Base-by-base conservation (phyloP, 768 basidiomycete species). In the Russula virescens region DNA sequence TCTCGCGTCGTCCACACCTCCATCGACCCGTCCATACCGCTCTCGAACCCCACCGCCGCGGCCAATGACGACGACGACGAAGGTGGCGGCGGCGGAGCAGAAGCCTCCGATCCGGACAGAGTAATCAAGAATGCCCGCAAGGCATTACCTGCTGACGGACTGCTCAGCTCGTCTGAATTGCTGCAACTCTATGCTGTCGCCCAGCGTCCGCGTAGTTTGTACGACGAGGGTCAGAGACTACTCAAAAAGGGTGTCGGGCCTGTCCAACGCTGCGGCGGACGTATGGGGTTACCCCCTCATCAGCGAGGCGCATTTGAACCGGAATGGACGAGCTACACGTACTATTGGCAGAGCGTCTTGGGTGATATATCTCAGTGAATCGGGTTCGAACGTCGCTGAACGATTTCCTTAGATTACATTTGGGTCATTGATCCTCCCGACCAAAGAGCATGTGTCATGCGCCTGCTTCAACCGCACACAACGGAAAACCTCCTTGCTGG, bases 241-340 rank as follows among this genome's bases (percentile, higher is more conserved):
- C 60, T 51, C 9, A 56, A 48, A 31, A 49, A 1, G n/a, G 19
- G 19, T 21, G 28, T 26, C n/a, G 28, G 50, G 11, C n/a, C 51
- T 1, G 16, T 59, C 9, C 47, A 34, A 7, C 60, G 63, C 3
- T 91, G 82, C 68, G 86, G 85, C 2, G 71, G 74, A 50, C 76
- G 88, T 66, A 72, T 77, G 1, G 66, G 69, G 3, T 61, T 83
- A 5, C 68, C 74, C n/a, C 35, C 70, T 16, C 74, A 70, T 11
- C 75, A 80, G 60, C 75, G 74, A 21, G 92, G 92, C 4, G 77
- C 73, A 13, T 73, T 81, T 70, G 92, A 95, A 70, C 93, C 94
- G 3, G 81, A 84, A 72, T 98, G 86, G 77, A 95, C 94, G 42
- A 91, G 88, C 70, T 96, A 88, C 69, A 93, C 95, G 0, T 84